A percentile compares a stretch with the other conserved stretches of the same genome.
These are phyloP conservation scores for Syncephalastrum contaminatum DNA, from an alignment of 371 early-diverging fungal species.

Conservation along the genomic window DNA sequence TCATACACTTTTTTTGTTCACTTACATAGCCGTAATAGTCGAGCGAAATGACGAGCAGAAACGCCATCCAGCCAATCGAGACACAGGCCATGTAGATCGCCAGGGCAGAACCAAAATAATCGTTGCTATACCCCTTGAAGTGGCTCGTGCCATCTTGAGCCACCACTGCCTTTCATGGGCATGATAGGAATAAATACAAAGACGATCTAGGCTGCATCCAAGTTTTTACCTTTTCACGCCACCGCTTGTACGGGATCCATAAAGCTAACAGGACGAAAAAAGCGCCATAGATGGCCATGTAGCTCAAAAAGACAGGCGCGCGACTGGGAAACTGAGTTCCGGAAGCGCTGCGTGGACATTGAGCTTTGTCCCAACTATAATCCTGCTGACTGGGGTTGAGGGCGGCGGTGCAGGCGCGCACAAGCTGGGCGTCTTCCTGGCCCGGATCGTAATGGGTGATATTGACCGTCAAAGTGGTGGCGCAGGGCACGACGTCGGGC, in stretches of 20 bases:
- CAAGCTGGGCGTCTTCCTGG: constrained; percentile 34
- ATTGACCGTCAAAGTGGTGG: constrained; percentile 11
- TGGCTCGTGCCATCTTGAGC: neutral
- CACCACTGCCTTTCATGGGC: neutral
- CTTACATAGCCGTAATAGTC: constrained; percentile 61
- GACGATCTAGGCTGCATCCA: no score
- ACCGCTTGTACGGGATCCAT: constrained; percentile 44
- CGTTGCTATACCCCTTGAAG: constrained; percentile 15
- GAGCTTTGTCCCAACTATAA: neutral
- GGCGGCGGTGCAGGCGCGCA: constrained; percentile 32
- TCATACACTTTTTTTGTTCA: neutral
- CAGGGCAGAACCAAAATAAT: constrained; percentile 4
- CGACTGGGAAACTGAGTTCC: neutral
- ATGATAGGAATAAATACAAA: no score
- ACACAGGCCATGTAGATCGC: constrained; percentile 2
- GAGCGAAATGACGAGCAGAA: constrained; percentile 52
- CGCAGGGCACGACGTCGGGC: constrained; percentile 19
- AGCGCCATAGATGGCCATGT: constrained; percentile 33
- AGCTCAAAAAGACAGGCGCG: constrained; percentile 33
- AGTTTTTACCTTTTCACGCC: constrained; percentile 11
- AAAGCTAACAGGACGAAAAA: constrained; percentile 32
- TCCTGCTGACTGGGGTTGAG: constrained; percentile 32
- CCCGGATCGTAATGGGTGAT: constrained; percentile 36
- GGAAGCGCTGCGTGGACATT: constrained; percentile 41
- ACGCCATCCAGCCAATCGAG: constrained; percentile 46